Base-by-base conservation (phyloP, 2,329 filamentous ascomycete species). In the Pezicula neosporulosa region DNA sequence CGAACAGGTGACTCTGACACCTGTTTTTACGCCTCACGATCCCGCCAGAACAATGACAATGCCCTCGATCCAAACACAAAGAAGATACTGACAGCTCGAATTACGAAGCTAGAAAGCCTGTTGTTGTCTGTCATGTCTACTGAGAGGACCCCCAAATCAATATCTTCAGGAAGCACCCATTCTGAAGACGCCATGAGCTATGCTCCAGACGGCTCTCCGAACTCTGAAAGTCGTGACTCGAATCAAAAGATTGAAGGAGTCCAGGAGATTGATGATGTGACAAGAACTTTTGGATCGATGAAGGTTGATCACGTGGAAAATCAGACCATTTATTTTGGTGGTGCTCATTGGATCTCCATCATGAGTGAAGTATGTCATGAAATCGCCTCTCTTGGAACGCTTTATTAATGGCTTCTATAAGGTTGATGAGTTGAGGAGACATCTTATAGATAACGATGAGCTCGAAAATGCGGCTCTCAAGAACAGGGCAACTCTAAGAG, bases 321-420 rank as follows among this genome's bases (percentile, higher is more conserved):
- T 28, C 36, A 51, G 21, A 53, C 51, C 6, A 37, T 51, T 16
- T 56, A 51, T 30, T 30, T 54, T 13, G 51, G 51, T 39, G 48
- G 45, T 24, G 38, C 44, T 6, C 51, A 54, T 33, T 56, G 54
- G 54, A 36, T 56, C 4, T 56, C 54, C 13, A 56, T 56, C 13
- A 46, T 56, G 51, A 46, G 41, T 30, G 51, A 56, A 39, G 54
- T 56, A 28, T 27, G 41, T n/a, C 24, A 37, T 12, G 10, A 16
- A 10, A 10, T 13, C n/a, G 21, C 7, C 2, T 18, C 21, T 36
- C 24, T 33, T 28, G 3, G 3, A 28, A 41, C 1, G 6, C 44
- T 48, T 24, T 28, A 30, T 43, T 41, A 48, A 19, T 48, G 21
- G 21, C 28, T 16, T 49, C 24, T 41, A 13, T 38, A 35, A 56